Evolutionary conservation across 164 flowering plant genomes (phyloP), one percentile per base, ranked within the genome.

Genomic region (Magnolia officinalis): DNA sequence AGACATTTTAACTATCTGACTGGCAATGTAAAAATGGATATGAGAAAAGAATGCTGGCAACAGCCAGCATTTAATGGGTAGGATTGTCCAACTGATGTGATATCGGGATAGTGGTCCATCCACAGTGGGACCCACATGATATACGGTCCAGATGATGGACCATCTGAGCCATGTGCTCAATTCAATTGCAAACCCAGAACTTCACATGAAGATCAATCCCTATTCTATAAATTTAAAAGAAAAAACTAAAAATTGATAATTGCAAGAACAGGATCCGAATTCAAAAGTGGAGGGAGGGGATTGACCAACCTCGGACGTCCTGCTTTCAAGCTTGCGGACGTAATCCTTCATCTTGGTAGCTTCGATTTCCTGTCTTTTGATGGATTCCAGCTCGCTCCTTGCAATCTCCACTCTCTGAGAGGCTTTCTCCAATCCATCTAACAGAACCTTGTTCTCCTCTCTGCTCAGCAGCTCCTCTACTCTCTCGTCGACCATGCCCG

Each of bases 361-460:
- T 77, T 93, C 96, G 69, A 83, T 74, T 82, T 96, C 93, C 76
- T 86, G 92, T 72, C 77, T 89, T 73, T 92, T 84, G 63, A 91
- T 88, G 81, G 87, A 90, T 1, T 86, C 95, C 3, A 94, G 92
- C 84, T 89, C 88, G 76, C 78, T 88, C 85, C 78, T 89, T 0
- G 99, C 98, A 72, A 68, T 73, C 20, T 91, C 94, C 0, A 96
- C 99, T 72, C 97, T 89, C 78, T 37, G 61, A 2, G 88, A 80
- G 1, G 97, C 99, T 78, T 84, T 80, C 75, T 89, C 92, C 86
- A 96, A 84, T 75, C 90, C 97, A 77, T 89, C 92, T 9, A 94
- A 78, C 86, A 92, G 79, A 50, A 0, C 87, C 85, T 65, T 85
- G 79, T 94, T 96, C 84, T 92, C 98, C 67, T 96, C 91, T 72